Base-by-base conservation (phyloP, 2,329 filamentous ascomycete species). In the Ceratocystis alfenasii region DNA sequence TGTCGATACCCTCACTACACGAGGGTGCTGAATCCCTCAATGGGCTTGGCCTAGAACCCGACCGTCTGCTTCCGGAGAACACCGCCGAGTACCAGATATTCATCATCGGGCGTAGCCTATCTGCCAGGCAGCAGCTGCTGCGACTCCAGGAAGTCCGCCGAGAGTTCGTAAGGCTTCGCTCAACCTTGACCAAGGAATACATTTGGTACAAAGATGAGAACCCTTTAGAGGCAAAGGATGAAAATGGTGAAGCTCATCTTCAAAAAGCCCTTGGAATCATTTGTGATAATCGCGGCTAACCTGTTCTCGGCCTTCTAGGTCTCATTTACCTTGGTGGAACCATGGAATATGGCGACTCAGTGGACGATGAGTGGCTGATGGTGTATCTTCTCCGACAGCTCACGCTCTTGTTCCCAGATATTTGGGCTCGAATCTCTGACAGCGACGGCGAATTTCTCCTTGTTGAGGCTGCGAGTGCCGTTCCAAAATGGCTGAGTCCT, bases 281-380 rank as follows among this genome's bases (percentile, higher is more conserved):
- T 17, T 33, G 6, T 22, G 22, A 2, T 15, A 63, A 45, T 63
- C 22, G 17, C 3, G 6, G 44, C 61, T 63, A 41, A 63, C 45
- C 28, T 28, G 6, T 60, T 57, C 48, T 25, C 12, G 15, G 25
- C 20, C 48, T 25, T 53, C 10, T 50, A 81, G 81, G 80, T 0
- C 72, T 84, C 7, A 72, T 79, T n/a, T 85, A 86, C 69, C 81
- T 99, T 5, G 82, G 84, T 69, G 93, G 93, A 22, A 79, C 80
- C 63, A 94, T 90, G 0, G 89, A 93, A 73, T 97, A 91, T 72
- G 92, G 93, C 7, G 95, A 99, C 75, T 94, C 91, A 0, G 86
- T 97, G 3, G 93, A 96, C 72, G 94, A 99, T 71, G 95, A 99
- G 77, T 99, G 94, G 95, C 82, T 97, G 5, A 87, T 97, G 68